Percentiles rank a stretch among this genome's conserved stretches.
These are phyloP conservation scores for Amanita polypyramis DNA, from an alignment of 768 basidiomycete genomes.

Conservation along the genomic window DNA sequence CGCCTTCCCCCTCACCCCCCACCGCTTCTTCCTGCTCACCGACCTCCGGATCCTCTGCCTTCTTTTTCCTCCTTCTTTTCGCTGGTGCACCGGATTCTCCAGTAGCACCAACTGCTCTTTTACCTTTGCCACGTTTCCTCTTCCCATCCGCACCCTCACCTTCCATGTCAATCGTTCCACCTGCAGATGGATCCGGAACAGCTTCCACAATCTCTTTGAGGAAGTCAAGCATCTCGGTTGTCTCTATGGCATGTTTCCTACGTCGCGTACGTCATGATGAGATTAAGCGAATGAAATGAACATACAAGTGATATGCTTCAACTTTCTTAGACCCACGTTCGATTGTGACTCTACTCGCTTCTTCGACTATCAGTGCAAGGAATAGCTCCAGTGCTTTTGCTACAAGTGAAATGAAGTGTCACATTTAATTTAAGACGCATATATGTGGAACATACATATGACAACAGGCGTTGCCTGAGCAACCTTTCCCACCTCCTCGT, in stretches of 20 bases:
- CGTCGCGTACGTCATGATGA: neutral
- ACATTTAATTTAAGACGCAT: neutral
- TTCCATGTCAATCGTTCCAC: conserved; percentile 68
- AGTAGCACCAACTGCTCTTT: conserved; percentile 29
- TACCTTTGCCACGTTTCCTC: conserved; percentile 52
- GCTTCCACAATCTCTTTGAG: conserved; percentile 83
- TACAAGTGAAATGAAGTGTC: conserved; percentile 19
- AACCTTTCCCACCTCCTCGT: conserved; percentile 97
- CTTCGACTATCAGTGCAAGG: conserved; percentile 72
- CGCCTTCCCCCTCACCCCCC: conserved; percentile 15
- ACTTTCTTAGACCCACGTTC: conserved; percentile 80
- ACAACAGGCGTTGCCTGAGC: conserved; percentile 94
- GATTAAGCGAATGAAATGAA: conserved; percentile 13
- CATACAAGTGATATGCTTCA: conserved; percentile 88
- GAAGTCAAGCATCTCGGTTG: conserved; percentile 86
- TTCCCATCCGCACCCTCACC: conserved; percentile 45
- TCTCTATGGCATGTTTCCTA: conserved; percentile 90
- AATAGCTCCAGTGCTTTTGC: conserved; percentile 95
- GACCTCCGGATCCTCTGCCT: conserved; percentile 23
- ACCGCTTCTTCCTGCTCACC: conserved; percentile 12
- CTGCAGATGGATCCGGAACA: conserved; percentile 81
- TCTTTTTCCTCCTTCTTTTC: conserved; percentile 44
- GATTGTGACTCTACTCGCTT: conserved; percentile 69
- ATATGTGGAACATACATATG: conserved; percentile 60
- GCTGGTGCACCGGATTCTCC: conserved; percentile 20